phyloP scores from a whole-genome alignment of 805 yeast species.

The Suhomyces faveliae region DNA sequence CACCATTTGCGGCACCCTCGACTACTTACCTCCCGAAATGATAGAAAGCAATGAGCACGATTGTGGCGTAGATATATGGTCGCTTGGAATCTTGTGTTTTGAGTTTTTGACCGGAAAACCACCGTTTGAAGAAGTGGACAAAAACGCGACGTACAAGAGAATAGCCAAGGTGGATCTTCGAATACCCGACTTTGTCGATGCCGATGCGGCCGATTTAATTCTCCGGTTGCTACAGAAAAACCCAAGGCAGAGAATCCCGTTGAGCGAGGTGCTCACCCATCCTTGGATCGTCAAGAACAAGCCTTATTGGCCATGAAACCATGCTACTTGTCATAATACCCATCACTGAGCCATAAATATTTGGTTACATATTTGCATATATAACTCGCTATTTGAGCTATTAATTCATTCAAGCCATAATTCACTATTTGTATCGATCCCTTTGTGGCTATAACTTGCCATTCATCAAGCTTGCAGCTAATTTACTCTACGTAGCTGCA shows the following conservation, averaged over 20 bases:
- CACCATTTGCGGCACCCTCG: slow-evolving; percentile 93
- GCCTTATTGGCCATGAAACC: slow-evolving; percentile 52
- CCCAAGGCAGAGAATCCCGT: slow-evolving; percentile 62
- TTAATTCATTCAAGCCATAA: no score
- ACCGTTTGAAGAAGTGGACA: slow-evolving; percentile 84
- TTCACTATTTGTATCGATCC: no score
- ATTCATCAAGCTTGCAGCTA: no score
- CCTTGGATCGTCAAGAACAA: slow-evolving; percentile 79
- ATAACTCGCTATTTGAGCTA: neutral
- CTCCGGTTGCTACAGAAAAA: slow-evolving; percentile 59
- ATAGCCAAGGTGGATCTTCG: slow-evolving; percentile 74
- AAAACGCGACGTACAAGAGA: slow-evolving; percentile 74
- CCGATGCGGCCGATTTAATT: slow-evolving; percentile 78
- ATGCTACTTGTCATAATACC: no score
- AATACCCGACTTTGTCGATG: slow-evolving; percentile 67
- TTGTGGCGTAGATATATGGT: slow-evolving; percentile 84
- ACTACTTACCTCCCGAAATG: slow-evolving; percentile 94
- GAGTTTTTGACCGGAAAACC: slow-evolving; percentile 88
- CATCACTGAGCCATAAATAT: no score
- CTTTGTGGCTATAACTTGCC: no score
- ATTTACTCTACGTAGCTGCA: no score
- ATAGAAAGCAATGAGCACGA: slow-evolving; percentile 81
- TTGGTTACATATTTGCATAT: no score
- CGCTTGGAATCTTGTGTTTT: slow-evolving; percentile 81
- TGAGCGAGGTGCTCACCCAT: slow-evolving; percentile 65